Evolutionary conservation across 208 protist species (phyloP).

Genomic region (Herpetomonas samuelpessoai): DNA sequence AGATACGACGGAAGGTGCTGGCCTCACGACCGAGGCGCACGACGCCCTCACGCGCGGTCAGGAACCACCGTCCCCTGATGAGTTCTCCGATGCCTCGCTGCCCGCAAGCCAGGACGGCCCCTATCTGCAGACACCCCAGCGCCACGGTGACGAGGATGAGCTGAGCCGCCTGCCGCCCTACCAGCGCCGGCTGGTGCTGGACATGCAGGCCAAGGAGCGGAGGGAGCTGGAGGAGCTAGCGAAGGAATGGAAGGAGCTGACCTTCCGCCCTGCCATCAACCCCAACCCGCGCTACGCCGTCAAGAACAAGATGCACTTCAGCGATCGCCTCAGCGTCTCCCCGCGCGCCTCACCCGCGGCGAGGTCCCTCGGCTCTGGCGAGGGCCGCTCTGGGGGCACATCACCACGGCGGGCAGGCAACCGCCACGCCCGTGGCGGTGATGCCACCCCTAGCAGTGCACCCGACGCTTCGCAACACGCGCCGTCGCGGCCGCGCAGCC

Average conservation of each 20-base stretch:
- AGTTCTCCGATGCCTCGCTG: not conserved
- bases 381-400: not conserved
- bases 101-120: not conserved
- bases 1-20: not conserved
- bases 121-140: not conserved
- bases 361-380: not conserved
- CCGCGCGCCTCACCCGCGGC: constrained; percentile 4
- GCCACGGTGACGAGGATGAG: constrained; percentile 17
- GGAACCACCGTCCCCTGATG: not conserved
- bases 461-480: not conserved
- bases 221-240: constrained; percentile 50
- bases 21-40: not conserved
- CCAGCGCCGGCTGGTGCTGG: constrained; percentile 59
- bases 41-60: not conserved
- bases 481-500: constrained; percentile 1
- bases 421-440: too few relatives aligned
- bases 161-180: constrained; percentile 42
- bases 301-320: not conserved
- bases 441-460: not conserved
- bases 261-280: constrained; percentile 45
- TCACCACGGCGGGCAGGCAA: not conserved
- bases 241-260: constrained; percentile 43
- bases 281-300: not conserved
- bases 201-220: constrained; percentile 48
- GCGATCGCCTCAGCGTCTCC: not conserved